Conservation (phyloP, 2,329 filamentous ascomycete genomes). For the Trichophyton simii region DNA sequence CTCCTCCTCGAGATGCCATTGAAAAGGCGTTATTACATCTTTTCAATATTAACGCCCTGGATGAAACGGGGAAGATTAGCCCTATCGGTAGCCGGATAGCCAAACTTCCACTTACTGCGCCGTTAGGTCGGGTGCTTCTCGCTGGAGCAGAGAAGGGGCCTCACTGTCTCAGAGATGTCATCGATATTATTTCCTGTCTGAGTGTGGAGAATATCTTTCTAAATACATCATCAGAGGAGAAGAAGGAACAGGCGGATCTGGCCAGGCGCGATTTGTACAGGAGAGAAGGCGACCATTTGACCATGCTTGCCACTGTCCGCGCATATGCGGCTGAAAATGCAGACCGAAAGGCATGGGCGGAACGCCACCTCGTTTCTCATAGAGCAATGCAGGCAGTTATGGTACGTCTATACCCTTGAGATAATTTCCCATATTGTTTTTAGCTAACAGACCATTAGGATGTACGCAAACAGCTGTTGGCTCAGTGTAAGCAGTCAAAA, state of each 20-base stretch:
- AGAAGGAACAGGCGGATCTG: constrained; percentile 45
- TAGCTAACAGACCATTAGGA: constrained; percentile 28
- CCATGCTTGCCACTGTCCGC: constrained; percentile 48
- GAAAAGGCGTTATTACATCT: constrained; percentile 73
- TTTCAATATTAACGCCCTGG: constrained; percentile 62
- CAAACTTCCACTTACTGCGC: constrained; percentile 67
- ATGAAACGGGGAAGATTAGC: constrained; percentile 61
- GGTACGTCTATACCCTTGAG: constrained; percentile 24
- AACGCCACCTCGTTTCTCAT: constrained; percentile 47
- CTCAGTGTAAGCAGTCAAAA: constrained; percentile 42
- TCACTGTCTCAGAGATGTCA: constrained; percentile 65
- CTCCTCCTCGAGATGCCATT: constrained; percentile 62
- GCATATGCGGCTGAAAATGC: constrained; percentile 46
- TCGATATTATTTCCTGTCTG: constrained; percentile 66
- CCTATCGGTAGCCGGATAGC: constrained; percentile 63
- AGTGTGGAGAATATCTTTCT: constrained; percentile 53
- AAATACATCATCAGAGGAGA: constrained; percentile 47
- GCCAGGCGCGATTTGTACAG: constrained; percentile 45
- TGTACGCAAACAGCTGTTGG: constrained; percentile 48
- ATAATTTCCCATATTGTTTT: neutral
- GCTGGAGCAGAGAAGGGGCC: constrained; percentile 59
- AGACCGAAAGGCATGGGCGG: constrained; percentile 49
- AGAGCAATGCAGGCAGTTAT: constrained; percentile 54
- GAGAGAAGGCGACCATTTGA: constrained; percentile 52
- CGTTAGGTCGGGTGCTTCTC: constrained; percentile 69